Conservation (phyloP, 2,329 filamentous ascomycete species). For the Talaromyces islandicus region DNA sequence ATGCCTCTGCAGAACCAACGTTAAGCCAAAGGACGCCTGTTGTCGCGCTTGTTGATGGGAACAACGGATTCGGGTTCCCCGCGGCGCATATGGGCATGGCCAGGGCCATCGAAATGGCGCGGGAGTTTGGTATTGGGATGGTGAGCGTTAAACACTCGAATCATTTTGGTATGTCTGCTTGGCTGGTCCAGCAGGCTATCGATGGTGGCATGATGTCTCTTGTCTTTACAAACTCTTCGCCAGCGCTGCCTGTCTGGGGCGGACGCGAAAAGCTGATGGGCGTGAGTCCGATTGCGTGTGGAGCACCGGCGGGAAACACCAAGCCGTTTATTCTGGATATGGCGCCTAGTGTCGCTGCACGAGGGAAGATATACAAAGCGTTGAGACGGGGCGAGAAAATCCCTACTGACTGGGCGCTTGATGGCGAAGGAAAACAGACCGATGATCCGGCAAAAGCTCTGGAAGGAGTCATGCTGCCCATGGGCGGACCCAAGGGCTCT, state of each 20-base stretch:
- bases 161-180: conserved; percentile 78
- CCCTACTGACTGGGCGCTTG: conserved; percentile 62
- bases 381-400: conserved; percentile 37
- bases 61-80: conserved; percentile 71
- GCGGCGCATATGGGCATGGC: conserved; percentile 62
- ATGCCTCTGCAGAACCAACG: conserved; percentile 54
- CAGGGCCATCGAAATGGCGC: conserved; percentile 61
- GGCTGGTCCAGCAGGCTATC: conserved; percentile 71
- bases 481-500: conserved; percentile 79
- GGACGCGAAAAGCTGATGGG: conserved; percentile 64
- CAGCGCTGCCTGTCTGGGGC: conserved; percentile 66
- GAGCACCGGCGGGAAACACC: conserved; percentile 58
- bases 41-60: conserved; percentile 61
- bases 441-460: conserved; percentile 66
- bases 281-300: conserved; percentile 67
- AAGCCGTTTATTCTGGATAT: conserved; percentile 54
- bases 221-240: conserved; percentile 67
- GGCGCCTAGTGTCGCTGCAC: conserved; percentile 40
- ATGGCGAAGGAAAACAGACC: conserved; percentile 62
- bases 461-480: conserved; percentile 74
- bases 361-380: conserved; percentile 43
- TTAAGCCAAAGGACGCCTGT: conserved; percentile 62
- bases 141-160: conserved; percentile 70
- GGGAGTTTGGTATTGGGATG: conserved; percentile 65
- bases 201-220: conserved; percentile 65